Evolutionary conservation across 2,329 filamentous ascomycete species (phyloP).

Genomic region (Talaromyces sp.): DNA sequence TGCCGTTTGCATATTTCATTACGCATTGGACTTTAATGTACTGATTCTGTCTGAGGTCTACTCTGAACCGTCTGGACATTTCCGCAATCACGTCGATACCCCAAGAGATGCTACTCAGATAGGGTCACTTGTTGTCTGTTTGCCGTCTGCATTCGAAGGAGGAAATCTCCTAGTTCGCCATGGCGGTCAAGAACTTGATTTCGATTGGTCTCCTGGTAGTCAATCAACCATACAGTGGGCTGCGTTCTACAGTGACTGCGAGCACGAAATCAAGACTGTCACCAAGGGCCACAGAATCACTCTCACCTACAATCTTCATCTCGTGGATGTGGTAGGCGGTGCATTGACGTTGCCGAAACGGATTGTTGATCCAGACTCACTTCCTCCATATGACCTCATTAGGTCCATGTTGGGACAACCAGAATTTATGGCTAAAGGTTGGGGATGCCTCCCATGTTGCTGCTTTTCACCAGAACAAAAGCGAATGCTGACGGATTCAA

Average conservation of each 20-base stretch:
- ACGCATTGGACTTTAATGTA: background rate
- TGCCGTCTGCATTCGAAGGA: conserved; percentile 36
- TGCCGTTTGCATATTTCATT: background rate
- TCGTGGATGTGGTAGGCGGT: conserved; percentile 31
- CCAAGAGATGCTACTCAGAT: conserved; percentile 48
- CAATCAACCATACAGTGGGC: conserved; percentile 29
- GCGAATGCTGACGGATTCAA: conserved; percentile 17
- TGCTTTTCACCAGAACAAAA: background rate
- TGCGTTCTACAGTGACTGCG: conserved; percentile 36
- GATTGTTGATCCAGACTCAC: background rate
- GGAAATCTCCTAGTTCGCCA: conserved; percentile 32
- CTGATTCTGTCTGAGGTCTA: conserved; percentile 40
- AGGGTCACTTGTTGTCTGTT: conserved; percentile 51
- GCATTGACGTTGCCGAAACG: background rate
- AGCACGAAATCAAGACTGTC: conserved; percentile 42
- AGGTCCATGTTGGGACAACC: conserved; percentile 6
- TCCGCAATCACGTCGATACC: conserved; percentile 51
- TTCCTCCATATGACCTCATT: background rate
- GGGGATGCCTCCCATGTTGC: background rate
- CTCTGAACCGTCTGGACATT: conserved; percentile 47
- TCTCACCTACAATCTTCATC: conserved; percentile 56
- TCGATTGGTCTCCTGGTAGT: conserved; percentile 25
- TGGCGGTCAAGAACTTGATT: conserved; percentile 22
- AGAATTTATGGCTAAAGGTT: conserved; percentile 37
- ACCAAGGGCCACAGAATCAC: conserved; percentile 51